Base-by-base conservation (phyloP, 352 stramenopile species). In the Globisporangium takayamanum region DNA sequence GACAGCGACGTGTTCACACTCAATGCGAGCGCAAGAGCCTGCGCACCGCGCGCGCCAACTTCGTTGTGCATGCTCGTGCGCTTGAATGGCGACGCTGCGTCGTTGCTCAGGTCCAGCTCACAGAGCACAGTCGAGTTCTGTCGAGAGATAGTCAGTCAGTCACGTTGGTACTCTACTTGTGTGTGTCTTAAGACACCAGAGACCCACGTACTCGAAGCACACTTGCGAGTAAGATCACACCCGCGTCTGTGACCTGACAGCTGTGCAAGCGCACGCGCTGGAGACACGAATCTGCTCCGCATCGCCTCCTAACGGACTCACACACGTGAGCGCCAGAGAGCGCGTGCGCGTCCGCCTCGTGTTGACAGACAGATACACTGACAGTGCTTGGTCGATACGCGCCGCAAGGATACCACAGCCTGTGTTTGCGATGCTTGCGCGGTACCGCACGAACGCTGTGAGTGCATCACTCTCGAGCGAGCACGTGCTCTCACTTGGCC, bases 241-340 rank as follows among this genome's bases (percentile, higher is more conserved):
- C 73, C 12, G 69, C 73, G 22, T 78, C 68, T 0, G 73, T 59
- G 36, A 83, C 67, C 33, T 78, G 66, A n/a, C 73, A 83, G 49
- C 68, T 67, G 36, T 72, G 69, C 26, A 83, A 61, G 11, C 62
- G 65, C 36, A 82, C 37, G 18, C 33, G 26, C 25, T 61, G 64
- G 2, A 76, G 28, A 22, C 74, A 41, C 8, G 41, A 51, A 18
- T 33, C 48, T 2, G 59, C 53, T 6, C 20, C 57, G 57, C 2
- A 78, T 53, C 37, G 72, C 33, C 15, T 55, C 37, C 70, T 82
- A 16, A 45, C 2, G 36, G 2, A 30, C 28, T 5, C 12, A 58
- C 15, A 46, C 48, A n/a, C 5, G 36, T n/a, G 65, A 16, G 42
- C 3, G 14, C 10, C 44, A n/a, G 52, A 44, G 36, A 46, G 49